These are phyloP conservation scores for Climacium dendroides DNA, from an alignment of 225 moss, liverwort and hornwort species.

Conservation along the genomic window DNA sequence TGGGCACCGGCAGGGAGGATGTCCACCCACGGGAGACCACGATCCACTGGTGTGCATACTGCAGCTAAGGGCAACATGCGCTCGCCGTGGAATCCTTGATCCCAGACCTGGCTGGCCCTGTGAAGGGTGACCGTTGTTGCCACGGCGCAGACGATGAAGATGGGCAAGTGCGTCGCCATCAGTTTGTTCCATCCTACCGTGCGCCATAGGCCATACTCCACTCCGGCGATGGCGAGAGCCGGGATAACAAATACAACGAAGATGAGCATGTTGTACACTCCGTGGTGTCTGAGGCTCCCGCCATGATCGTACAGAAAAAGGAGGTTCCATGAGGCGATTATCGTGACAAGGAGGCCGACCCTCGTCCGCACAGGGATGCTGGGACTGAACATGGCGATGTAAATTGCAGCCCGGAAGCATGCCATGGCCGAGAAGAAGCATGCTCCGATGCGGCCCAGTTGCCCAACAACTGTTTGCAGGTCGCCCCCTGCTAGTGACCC, in stretches of 20 bases:
- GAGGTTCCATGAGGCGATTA: conserved; percentile 17
- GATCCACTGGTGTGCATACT: conserved; percentile 21
- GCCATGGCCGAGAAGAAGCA: conserved; percentile 36
- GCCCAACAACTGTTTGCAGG: conserved; percentile 9
- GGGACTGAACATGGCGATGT: conserved; percentile 5
- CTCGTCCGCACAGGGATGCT: not conserved
- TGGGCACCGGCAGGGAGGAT: conserved; percentile 26
- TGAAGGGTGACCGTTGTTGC: not conserved
- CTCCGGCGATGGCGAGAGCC: not conserved
- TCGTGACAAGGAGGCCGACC: not conserved
- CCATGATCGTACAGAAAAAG: conserved; percentile 28
- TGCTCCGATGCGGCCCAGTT: conserved; percentile 14
- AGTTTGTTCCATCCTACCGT: conserved; percentile 24
- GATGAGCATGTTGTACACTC: conserved; percentile 38
- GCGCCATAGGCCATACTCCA: conserved; percentile 22
- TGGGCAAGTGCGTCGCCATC: conserved; percentile 14
- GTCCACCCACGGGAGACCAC: conserved; percentile 42
- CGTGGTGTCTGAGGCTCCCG: conserved; percentile 24
- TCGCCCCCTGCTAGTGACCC: conserved; percentile 26
- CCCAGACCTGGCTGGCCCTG: conserved; percentile 17
- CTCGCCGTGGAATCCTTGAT: conserved; percentile 38
- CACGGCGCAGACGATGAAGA: not conserved
- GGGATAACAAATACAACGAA: conserved; percentile 30
- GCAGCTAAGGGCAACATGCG: conserved; percentile 10
- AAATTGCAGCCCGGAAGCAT: conserved; percentile 31